Conservation (phyloP, 345 rosid species). For the Hibiscus tridactylites region DNA sequence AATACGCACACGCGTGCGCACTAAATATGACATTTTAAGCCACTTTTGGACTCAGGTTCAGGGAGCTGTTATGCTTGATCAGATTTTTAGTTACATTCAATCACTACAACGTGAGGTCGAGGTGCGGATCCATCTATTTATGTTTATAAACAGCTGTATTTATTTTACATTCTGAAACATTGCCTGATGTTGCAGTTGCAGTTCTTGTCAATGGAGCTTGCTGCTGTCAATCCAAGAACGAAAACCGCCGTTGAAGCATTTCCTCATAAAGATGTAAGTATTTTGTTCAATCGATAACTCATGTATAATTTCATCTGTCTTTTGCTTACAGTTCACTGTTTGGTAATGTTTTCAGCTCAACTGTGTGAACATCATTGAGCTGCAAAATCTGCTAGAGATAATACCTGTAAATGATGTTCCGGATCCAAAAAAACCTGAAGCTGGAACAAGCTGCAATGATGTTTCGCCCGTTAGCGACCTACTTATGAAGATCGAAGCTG, state of each 20-base stretch:
- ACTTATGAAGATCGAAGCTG: conserved; percentile 1
- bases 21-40: background rate
- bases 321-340: background rate
- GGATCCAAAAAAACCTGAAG: background rate
- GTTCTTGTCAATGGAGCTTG: background rate
- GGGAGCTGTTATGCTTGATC: background rate
- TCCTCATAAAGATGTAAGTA: background rate
- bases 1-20: background rate
- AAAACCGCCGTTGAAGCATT: background rate
- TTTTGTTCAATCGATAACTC: background rate
- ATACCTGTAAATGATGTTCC: background rate
- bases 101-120: background rate
- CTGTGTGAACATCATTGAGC: background rate
- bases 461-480: background rate
- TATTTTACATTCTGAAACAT: background rate
- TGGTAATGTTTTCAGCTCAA: background rate
- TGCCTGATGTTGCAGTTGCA: background rate
- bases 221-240: background rate
- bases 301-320: background rate
- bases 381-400: background rate
- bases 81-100: background rate
- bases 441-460: background rate
- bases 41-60: background rate
- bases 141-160: background rate
- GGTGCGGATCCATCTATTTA: background rate